Base-by-base conservation (phyloP, 116 monocot genomes). In the Trichopus zeylanicus region DNA sequence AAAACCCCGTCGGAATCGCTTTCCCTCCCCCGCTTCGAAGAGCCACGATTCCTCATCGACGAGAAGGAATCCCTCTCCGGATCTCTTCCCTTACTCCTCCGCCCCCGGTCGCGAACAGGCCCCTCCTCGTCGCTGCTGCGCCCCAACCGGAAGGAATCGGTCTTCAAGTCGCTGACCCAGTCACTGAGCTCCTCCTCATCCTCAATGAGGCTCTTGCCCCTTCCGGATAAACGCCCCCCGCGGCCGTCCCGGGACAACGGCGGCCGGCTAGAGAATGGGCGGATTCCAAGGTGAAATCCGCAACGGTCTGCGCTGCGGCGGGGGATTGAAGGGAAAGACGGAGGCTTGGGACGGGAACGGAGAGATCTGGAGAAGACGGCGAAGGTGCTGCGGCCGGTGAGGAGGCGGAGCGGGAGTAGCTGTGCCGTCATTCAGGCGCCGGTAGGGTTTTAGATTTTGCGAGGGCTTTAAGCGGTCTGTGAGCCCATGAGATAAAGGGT, bases 161-260 rank as follows among this genome's bases (percentile, higher is more conserved):
- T 65, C 73, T 81, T 81, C 7, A 92, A 57, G 18, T 84, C 84
- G 46, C 77, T 67, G 26, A 92, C 46, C 93, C 89, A 88, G 35
- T 85, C 85, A 51, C 85, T 89, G 46, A 93, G 89, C 75, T 93
- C 93, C 6, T 74, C 85, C 55, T 93, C 93, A 56, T 93, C 93
- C 5, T 93, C 89, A 24, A 93, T 61, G 31, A 93, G 55, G 77
- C 88, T 78, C 78, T 74, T 85, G 22, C 35, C 69, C 42, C 69
- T 66, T 30, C 75, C 69, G 7, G 46, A 66, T 3, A 51, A 27
- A 38, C 39, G 27, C 29, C 52, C 46, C 0, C 64, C 24, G 7
- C 71, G 27, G 63, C 37, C 23, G 46, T 63, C 68, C 13, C 74
- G 55, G 4, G 72, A 42, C 52, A 68, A 65, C 60, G 46, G 48